Base-by-base conservation (phyloP, 2,329 filamentous ascomycete genomes). In the Trichothecium sympodiale region DNA sequence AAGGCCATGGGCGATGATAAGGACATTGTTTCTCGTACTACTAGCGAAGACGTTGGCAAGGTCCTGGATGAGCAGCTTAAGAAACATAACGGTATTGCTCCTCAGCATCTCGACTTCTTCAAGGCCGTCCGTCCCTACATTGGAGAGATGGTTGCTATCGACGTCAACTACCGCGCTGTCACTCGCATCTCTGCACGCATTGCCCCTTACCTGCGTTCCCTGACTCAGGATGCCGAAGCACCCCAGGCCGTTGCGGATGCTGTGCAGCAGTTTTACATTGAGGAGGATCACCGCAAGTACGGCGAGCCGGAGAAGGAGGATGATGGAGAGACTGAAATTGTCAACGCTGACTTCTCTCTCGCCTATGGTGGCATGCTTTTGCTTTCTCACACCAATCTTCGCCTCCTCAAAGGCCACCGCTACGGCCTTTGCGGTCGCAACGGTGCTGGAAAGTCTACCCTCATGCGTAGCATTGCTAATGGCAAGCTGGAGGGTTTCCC, bases 401-500 rank as follows among this genome's bases (percentile, higher is more conserved):
- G 87, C 29, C 77, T 98, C 8, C 74, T 96, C 51, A 95, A 96
- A 69, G 91, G 91, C 38, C 91, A 96, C 61, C 82, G 91, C 40
- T 98, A 98, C 56, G 91, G 91, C 57, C 83, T 98, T 14, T 95
- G 89, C 52, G 91, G 91, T 51, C 83, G 89, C 50, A 98, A 98
- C 58, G 91, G 91, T 65, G 87, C 88, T 38, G 91, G 91, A 54
- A 98, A 98, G 67, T 96, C 91, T n/a, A 98, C 91, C 2, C 74
- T 98, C 39, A 96, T 98, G 91, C 84, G 86, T 56, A 87, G 83
- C 57, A 98, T 98, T 51, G 84, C 91, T 34, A 82, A 82, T 40
- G 89, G 88, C 53, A 98, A 98, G 70, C 74, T 98, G 4, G 91
- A 98, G 61, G 91, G 91, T 8, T 98, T 98, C 65, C 91, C 91